phyloP scores from a whole-genome alignment of 768 basidiomycete genomes.

The Russula ochroleuca region DNA sequence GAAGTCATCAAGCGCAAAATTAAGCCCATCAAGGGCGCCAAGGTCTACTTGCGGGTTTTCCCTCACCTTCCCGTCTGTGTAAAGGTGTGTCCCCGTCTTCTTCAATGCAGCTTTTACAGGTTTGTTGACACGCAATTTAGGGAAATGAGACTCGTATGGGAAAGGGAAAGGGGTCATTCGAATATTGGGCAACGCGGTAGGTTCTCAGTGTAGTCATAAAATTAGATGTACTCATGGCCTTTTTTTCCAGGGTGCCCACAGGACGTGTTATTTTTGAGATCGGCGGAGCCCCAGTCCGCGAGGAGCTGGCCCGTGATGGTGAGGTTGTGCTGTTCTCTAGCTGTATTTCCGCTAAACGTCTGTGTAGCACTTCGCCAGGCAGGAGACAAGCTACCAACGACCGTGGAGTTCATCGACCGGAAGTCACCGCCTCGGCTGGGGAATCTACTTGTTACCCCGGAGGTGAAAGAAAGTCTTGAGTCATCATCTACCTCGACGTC shows the following conservation, averaged over 20 bases:
- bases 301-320: conserved; percentile 93
- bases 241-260: conserved; percentile 59
- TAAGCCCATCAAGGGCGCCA: conserved; percentile 83
- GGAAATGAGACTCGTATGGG: conserved; percentile 99
- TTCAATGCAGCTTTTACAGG: neutral
- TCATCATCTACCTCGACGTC: neutral
- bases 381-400: conserved; percentile 80
- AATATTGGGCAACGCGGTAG: conserved; percentile 93
- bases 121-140: conserved; percentile 38
- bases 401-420: conserved; percentile 79
- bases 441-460: conserved; percentile 46
- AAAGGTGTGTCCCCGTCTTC: conserved; percentile 55
- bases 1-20: conserved; percentile 87
- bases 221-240: neutral
- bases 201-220: conserved; percentile 27
- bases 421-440: conserved; percentile 70
- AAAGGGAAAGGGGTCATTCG: conserved; percentile 97
- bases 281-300: conserved; percentile 82
- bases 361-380: conserved; percentile 77
- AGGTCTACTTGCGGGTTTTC: conserved; percentile 85
- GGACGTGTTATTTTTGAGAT: conserved; percentile 94
- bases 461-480: neutral
- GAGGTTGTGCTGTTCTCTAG: conserved; percentile 27
- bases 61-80: conserved; percentile 97
- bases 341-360: conserved; percentile 8